Percentiles rank a stretch among this genome's conserved stretches.
Evolutionary conservation across 108 stramenopile genomes (phyloP).

Genomic region (Cyclotella kingstonii): DNA sequence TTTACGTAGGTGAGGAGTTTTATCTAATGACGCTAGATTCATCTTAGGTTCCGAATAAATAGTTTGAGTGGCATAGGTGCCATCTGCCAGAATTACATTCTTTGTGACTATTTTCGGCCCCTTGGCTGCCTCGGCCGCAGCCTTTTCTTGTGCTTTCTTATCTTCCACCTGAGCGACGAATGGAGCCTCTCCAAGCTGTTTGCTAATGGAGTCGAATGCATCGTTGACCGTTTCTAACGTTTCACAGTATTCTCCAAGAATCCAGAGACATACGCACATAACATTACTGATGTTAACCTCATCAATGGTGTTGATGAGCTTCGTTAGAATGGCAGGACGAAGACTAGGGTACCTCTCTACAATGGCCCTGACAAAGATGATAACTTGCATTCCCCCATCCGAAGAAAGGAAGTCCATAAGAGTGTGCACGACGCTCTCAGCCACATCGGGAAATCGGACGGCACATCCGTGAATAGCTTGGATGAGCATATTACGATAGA

Average conservation of each 20-base stretch:
- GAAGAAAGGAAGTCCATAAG: constrained; percentile 94
- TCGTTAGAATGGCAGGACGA: constrained; percentile 83
- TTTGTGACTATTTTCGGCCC: constrained; percentile 84
- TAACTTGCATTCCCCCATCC: constrained; percentile 92
- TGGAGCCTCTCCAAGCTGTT: constrained; percentile 79
- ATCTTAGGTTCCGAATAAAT: constrained; percentile 65
- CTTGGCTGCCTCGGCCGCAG: constrained; percentile 53
- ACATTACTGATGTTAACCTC: constrained; percentile 87
- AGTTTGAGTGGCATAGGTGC: constrained; percentile 98
- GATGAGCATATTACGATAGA: constrained; percentile 93
- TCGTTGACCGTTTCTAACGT: constrained; percentile 62
- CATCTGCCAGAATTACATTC: constrained; percentile 97
- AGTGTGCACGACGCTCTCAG: constrained; percentile 92
- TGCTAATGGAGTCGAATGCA: constrained; percentile 76
- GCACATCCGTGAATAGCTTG: constrained; percentile 96
- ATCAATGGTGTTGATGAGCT: constrained; percentile 82
- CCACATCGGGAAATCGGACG: constrained; percentile 91
- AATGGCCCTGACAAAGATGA: constrained; percentile 96
- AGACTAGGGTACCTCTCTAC: constrained; percentile 93
- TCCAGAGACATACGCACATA: constrained; percentile 97
- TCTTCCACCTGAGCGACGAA: constrained; percentile 64
- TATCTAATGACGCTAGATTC: constrained; percentile 50
- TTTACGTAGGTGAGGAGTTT: constrained; percentile 76
- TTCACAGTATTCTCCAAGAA: constrained; percentile 96
- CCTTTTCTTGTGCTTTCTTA: constrained; percentile 66